These are phyloP conservation scores for Funneliformis mosseae DNA, from an alignment of 192 early-diverging fungal genomes.

Conservation along the genomic window DNA sequence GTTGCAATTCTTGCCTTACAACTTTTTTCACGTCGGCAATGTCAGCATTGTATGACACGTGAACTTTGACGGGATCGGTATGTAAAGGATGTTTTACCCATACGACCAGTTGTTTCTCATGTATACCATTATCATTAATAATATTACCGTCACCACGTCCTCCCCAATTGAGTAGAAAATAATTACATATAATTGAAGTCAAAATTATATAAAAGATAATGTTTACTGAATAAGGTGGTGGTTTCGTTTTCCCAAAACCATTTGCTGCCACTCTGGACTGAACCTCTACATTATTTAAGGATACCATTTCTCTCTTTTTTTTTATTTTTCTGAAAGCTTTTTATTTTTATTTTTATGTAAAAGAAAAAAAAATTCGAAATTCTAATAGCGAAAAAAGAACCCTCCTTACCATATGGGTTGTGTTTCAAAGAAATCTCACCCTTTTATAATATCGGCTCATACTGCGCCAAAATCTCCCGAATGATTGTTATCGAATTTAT, in stretches of 20 bases:
- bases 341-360: too few relatives aligned
- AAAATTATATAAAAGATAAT: background rate
- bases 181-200: background rate
- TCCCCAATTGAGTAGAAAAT: background rate
- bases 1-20: conserved; percentile 33
- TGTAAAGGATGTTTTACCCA: conserved; percentile 33
- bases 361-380: too few relatives aligned
- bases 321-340: too few relatives aligned
- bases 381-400: too few relatives aligned
- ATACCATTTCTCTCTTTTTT: background rate
- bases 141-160: background rate
- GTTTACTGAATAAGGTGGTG: background rate
- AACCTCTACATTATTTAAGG: background rate
- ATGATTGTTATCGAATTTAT: too few relatives aligned
- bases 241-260: background rate
- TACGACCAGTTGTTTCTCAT: conserved; percentile 15
- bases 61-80: conserved; percentile 33
- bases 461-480: too few relatives aligned
- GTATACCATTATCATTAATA: background rate
- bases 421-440: too few relatives aligned
- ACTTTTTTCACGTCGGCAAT: conserved; percentile 35
- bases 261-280: background rate
- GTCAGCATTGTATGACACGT: conserved; percentile 32
- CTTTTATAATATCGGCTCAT: too few relatives aligned
- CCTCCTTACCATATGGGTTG: too few relatives aligned